Conservation (phyloP, 495 filamentous ascomycete species). For the Xylaria palmicola region DNA sequence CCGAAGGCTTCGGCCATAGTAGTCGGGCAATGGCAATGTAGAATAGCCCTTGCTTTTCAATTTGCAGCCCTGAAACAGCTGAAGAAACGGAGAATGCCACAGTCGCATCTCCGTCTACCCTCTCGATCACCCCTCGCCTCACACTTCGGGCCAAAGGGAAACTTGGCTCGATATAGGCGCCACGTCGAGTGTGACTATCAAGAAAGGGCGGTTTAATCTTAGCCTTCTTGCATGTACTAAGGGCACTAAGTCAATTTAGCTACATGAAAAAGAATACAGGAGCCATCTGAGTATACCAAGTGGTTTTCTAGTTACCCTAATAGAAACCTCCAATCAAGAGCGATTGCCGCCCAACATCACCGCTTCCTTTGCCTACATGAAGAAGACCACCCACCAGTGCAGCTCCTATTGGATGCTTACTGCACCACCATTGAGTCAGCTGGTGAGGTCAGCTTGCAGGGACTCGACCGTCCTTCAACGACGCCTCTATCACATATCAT, state of each 20-base stretch:
- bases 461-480: neutral
- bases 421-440: neutral
- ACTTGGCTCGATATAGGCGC: too few species aligned
- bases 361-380: neutral
- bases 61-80: too few species aligned
- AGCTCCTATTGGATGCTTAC: neutral
- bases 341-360: neutral
- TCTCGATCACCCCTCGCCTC: too few species aligned
- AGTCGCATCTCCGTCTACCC: neutral
- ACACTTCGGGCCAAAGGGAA: too few species aligned
- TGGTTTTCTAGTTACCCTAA: neutral
- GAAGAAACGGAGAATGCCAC: neutral
- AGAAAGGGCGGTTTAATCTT: too few species aligned
- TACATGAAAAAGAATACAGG: too few species aligned
- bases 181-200: too few species aligned
- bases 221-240: too few species aligned
- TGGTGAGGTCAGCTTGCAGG: neutral
- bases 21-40: neutral
- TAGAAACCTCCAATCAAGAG: neutral
- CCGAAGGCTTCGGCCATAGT: neutral
- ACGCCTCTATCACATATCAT: neutral
- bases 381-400: neutral
- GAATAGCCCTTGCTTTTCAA: neutral
- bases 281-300: too few species aligned
- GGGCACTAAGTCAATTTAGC: too few species aligned